A percentile compares a stretch with the other conserved stretches of the same genome.
Evolutionary conservation across 2,329 filamentous ascomycete species (phyloP).

Genomic region (Cladosporium sphaerospermum): DNA sequence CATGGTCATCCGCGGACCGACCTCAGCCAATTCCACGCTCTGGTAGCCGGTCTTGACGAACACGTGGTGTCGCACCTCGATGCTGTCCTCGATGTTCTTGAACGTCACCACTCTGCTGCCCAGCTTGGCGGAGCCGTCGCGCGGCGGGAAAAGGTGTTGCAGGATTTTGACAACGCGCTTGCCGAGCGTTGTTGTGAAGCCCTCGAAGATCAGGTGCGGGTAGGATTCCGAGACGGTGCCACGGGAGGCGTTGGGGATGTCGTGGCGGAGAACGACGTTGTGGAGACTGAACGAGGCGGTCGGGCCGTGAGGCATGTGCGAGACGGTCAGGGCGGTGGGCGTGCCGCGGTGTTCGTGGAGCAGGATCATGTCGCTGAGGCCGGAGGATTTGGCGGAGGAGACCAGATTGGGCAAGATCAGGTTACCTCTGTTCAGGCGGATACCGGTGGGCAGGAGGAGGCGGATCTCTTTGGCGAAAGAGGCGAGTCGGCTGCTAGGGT

Average conservation of each 20-base stretch:
- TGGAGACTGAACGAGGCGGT: conserved; percentile 83
- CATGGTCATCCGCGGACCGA: conserved; percentile 97
- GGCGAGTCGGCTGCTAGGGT: conserved; percentile 76
- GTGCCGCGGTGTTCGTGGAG: conserved; percentile 90
- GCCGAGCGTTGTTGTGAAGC: conserved; percentile 76
- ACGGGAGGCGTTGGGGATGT: conserved; percentile 80
- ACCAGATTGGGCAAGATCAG: conserved; percentile 81
- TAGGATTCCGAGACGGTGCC: conserved; percentile 91
- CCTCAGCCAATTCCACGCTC: conserved; percentile 80
- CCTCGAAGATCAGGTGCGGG: conserved; percentile 92
- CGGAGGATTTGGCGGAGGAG: conserved; percentile 69
- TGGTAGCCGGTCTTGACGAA: conserved; percentile 91
- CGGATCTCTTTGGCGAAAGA: conserved; percentile 91
- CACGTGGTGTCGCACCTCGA: conserved; percentile 88
- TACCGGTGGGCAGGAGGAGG: conserved; percentile 73
- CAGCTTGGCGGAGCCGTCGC: conserved; percentile 73
- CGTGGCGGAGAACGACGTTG: conserved; percentile 86
- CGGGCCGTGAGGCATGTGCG: conserved; percentile 81
- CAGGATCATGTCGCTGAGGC: conserved; percentile 77
- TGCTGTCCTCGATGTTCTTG: conserved; percentile 79
- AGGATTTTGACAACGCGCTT: conserved; percentile 80
- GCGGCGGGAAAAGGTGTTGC: conserved; percentile 89
- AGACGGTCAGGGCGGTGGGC: conserved; percentile 81
- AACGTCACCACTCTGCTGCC: conserved; percentile 89
- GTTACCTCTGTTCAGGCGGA: conserved; percentile 87